Evolutionary conservation across 768 basidiomycete species (phyloP), one percentile per base, ranked within the genome.

Genomic region (Amanita pseudoporphyria): DNA sequence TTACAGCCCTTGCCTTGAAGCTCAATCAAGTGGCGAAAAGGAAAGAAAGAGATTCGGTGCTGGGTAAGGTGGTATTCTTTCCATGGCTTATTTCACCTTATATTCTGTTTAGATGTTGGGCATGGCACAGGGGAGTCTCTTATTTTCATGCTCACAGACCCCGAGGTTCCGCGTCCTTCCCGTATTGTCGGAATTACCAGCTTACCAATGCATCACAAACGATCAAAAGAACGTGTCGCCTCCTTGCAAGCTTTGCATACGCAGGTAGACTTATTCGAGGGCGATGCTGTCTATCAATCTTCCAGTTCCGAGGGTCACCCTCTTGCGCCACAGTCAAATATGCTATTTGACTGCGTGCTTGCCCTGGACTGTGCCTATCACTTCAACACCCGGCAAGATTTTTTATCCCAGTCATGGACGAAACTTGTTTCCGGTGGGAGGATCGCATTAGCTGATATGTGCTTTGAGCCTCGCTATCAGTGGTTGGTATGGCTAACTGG

Each of bases 281-380:
- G 71, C 3, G 81, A 82, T 59, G 82, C 81, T 4, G 63, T 83
- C 22, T 74, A 60, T 58, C 60, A 57, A 10, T 54, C 59, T 24
- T 53, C 59, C 5, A 52, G 45, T 7, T 21, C 47, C 16, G 26
- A 4, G 4, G 16, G 52, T 7, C 78, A 79, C 53, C 81, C 80
- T 22, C 64, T 81, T 9, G 59, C 69, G 52, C 66, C 71, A 7
- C 56, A 62, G 4, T 58, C 64, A 5, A 40, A 37, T 9, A 45
- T 48, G 12, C 32, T 45, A 12, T 83, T 73, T 56, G 72, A 78
- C 49, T 62, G 65, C 14, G 74, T 84, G 30, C 66, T 82, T 21
- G 80, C 79, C 0, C 66, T 84, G 12, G 83, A 86, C 57, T 84
- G 82, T 54, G 82, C 81, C 2, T 84, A 83, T 57, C 82, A 86